Percentiles rank a stretch among this genome's conserved stretches.
phyloP scores from a whole-genome alignment of 257 asterid genomes.

The Scutellaria barbata region DNA sequence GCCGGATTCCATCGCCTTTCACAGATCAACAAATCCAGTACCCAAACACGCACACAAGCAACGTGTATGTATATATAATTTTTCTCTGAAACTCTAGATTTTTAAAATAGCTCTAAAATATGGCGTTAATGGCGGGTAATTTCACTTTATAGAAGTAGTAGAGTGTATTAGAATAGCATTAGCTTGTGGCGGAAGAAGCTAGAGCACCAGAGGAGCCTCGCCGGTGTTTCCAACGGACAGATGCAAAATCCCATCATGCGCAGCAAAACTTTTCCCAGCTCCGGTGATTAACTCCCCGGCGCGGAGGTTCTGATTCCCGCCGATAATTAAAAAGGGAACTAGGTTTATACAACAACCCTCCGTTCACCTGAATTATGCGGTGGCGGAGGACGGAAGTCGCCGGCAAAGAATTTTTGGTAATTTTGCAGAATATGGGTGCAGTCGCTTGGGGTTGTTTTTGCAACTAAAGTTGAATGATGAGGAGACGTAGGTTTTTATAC shows the following conservation, averaged over 20 bases:
- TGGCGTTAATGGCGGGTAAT: slow-evolving; percentile 19
- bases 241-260: slow-evolving; percentile 96
- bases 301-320: slow-evolving; percentile 21
- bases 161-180: slow-evolving; percentile 68
- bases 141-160: slow-evolving; percentile 3
- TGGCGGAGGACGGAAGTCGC: slow-evolving; percentile 21
- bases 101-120: slow-evolving; percentile 31
- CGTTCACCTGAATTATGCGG: slow-evolving; percentile 10
- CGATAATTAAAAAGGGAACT: not conserved
- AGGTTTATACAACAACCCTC: slow-evolving; percentile 2
- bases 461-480: slow-evolving; percentile 53
- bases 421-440: not conserved
- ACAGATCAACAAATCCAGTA: slow-evolving; percentile 39
- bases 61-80: slow-evolving; percentile 38
- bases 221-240: slow-evolving; percentile 91
- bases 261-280: slow-evolving; percentile 58
- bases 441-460: slow-evolving; percentile 33
- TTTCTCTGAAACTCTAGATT: slow-evolving; percentile 33
- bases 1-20: slow-evolving; percentile 68
- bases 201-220: slow-evolving; percentile 96
- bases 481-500: slow-evolving; percentile 42
- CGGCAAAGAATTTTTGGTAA: slow-evolving; percentile 39
- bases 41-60: slow-evolving; percentile 26
- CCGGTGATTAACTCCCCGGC: slow-evolving; percentile 32
- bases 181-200: slow-evolving; percentile 99